Evolutionary conservation across 129 eudicot species (phyloP), one percentile per base, ranked within the genome.

Genomic region (Flaveria ramosissima): DNA sequence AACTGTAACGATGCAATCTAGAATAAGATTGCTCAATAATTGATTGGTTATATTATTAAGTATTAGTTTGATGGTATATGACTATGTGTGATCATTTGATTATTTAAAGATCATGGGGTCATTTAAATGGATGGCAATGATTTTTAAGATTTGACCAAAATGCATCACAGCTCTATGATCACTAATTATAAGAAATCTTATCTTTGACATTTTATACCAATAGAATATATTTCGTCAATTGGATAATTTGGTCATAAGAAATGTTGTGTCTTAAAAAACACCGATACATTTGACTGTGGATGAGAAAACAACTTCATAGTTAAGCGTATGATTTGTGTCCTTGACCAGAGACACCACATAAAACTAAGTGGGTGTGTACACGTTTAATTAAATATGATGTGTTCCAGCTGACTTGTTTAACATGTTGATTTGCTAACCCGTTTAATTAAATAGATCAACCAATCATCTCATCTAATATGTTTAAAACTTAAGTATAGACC

Each of bases 1-100:
- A 63, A 13, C 47, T 75, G 71, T 47, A 47, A 63, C 63, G 30
- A 75, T 42, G 24, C 68, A 41, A 13, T 74, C 43, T 60, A 15
- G 10, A 15, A 9, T 60, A 42, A 45, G 51, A 55, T 39, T 10
- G 68, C 36, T 56, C 52, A 21, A 6, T 66, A 57, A 73, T 1
- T 74, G 56, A 74, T 43, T 14, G 57, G 24, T 46, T 23, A 9
- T 59, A 2, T 20, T 21, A 64, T 13, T 48, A 48, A 45, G 60
- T 47, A 26, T 26, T 65, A 47, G 72, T 74, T 46, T 41, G 68
- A 73, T 43, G 46, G 43, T 14, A 24, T 45, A 11, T 45, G 50
- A 9, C 11, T 9, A 45, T 60, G 6, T 61, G 30, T 41, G 59
- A 56, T 45, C 57, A 74, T 60, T 45, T 74, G 60, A 62, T 74